Evolutionary conservation across 1,284 basidiomycete species (phyloP).

Genomic region (Malassezia brasiliensis): DNA sequence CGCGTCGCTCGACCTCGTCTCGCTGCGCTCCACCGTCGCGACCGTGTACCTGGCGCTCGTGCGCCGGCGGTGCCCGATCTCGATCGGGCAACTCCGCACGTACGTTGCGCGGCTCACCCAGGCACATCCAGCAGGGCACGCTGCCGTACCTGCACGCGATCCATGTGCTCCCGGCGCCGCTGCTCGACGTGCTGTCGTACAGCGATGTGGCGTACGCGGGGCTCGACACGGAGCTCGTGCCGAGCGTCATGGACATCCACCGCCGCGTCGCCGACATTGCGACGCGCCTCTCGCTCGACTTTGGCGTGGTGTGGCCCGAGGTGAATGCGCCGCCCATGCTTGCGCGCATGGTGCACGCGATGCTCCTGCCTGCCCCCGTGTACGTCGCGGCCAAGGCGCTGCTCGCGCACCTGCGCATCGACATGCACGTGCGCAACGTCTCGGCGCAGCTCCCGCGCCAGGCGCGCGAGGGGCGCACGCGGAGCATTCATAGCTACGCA

Average conservation of each 20-base stretch:
- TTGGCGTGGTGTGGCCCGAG: conserved; percentile 62
- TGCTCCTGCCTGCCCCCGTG: conserved; percentile 63
- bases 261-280: conserved; percentile 59
- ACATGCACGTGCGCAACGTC: conserved; percentile 11
- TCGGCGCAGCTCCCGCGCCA: neutral
- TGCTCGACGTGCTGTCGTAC: conserved; percentile 59
- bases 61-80: conserved; percentile 8
- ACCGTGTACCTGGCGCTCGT: conserved; percentile 14
- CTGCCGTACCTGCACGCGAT: conserved; percentile 73
- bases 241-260: conserved; percentile 57
- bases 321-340: conserved; percentile 67
- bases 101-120: conserved; percentile 1
- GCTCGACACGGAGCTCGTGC: conserved; percentile 56
- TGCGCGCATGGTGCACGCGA: conserved; percentile 63
- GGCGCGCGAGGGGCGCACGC: neutral
- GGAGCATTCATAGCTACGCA: conserved; percentile 9
- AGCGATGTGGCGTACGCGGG: conserved; percentile 21
- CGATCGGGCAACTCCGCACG: conserved; percentile 11
- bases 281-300: conserved; percentile 54
- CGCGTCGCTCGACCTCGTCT: neutral
- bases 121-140: conserved; percentile 10
- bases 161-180: conserved; percentile 58
- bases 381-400: conserved; percentile 27
- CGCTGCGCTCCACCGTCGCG: conserved; percentile 13
- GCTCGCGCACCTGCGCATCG: conserved; percentile 19